phyloP scores from a whole-genome alignment of 164 flowering plant genomes.

The Nymphaea colorata region DNA sequence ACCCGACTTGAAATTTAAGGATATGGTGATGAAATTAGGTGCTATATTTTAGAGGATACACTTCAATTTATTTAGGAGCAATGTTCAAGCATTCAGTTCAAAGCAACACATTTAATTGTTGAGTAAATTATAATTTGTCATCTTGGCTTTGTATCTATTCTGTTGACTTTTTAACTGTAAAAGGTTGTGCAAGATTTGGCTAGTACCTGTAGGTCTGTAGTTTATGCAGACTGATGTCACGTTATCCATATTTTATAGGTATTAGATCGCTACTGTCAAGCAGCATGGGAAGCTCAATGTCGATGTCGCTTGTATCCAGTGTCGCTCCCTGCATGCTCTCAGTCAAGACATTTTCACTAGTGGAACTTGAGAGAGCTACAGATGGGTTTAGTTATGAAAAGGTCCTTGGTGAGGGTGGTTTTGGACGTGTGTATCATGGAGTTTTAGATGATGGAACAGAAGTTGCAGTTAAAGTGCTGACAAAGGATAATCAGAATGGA shows the following conservation, averaged over 20 bases:
- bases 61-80: background rate
- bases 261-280: slow-evolving; percentile 54
- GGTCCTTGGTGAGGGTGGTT: slow-evolving; percentile 90
- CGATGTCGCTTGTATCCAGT: slow-evolving; percentile 60
- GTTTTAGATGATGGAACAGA: slow-evolving; percentile 57
- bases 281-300: slow-evolving; percentile 55
- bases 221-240: background rate
- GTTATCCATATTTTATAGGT: slow-evolving; percentile 29
- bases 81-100: background rate
- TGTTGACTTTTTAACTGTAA: background rate
- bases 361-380: slow-evolving; percentile 81
- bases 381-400: slow-evolving; percentile 62
- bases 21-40: background rate
- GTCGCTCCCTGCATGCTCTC: slow-evolving; percentile 68
- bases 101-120: background rate
- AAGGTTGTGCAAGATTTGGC: background rate
- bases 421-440: slow-evolving; percentile 87
- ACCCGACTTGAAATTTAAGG: background rate
- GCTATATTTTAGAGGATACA: background rate
- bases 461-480: slow-evolving; percentile 82
- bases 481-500: slow-evolving; percentile 59
- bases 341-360: slow-evolving; percentile 65
- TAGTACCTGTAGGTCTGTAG: background rate
- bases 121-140: background rate
- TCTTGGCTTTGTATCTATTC: background rate